phyloP scores from a whole-genome alignment of 768 basidiomycete species.

The Trametes meyenii region DNA sequence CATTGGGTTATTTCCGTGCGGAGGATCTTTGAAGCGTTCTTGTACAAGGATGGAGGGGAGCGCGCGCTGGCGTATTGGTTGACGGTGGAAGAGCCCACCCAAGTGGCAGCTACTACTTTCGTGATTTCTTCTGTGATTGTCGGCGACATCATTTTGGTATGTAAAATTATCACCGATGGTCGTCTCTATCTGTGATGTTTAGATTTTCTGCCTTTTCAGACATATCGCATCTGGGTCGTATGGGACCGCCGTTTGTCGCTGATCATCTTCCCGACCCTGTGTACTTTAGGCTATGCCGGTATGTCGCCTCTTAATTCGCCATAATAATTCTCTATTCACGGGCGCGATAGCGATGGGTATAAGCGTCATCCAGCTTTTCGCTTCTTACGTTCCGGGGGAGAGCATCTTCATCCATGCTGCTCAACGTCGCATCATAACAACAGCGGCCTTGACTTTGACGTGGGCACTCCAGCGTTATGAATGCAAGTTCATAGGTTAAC shows the following conservation, averaged over 20 bases:
- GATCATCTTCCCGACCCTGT: slow-evolving; percentile 13
- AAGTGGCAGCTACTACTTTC: slow-evolving; percentile 7
- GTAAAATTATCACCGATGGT: neutral
- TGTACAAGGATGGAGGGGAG: neutral
- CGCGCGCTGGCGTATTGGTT: neutral
- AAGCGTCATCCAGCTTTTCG: slow-evolving; percentile 15
- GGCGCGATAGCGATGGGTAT: slow-evolving; percentile 1
- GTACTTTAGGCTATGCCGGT: slow-evolving; percentile 13
- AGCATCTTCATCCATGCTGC: slow-evolving; percentile 6
- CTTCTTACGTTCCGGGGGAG: neutral
- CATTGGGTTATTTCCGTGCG: slow-evolving; percentile 17
- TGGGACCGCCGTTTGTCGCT: slow-evolving; percentile 10
- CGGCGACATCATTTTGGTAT: slow-evolving; percentile 16
- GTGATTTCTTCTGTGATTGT: slow-evolving; percentile 12
- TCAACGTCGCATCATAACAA: slow-evolving; percentile 7
- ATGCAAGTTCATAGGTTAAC: neutral
- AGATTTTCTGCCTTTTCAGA: neutral
- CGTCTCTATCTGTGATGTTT: neutral
- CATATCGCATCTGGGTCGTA: slow-evolving; percentile 17
- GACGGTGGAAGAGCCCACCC: slow-evolving; percentile 4
- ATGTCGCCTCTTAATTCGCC: neutral
- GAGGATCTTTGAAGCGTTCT: slow-evolving; percentile 12
- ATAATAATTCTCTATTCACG: neutral
- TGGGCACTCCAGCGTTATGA: neutral
- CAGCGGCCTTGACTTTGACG: slow-evolving; percentile 10